Percentiles rank a stretch among this genome's conserved stretches.
phyloP scores from a whole-genome alignment of 2,329 filamentous ascomycete genomes.

The Sphaerulina populicola region DNA sequence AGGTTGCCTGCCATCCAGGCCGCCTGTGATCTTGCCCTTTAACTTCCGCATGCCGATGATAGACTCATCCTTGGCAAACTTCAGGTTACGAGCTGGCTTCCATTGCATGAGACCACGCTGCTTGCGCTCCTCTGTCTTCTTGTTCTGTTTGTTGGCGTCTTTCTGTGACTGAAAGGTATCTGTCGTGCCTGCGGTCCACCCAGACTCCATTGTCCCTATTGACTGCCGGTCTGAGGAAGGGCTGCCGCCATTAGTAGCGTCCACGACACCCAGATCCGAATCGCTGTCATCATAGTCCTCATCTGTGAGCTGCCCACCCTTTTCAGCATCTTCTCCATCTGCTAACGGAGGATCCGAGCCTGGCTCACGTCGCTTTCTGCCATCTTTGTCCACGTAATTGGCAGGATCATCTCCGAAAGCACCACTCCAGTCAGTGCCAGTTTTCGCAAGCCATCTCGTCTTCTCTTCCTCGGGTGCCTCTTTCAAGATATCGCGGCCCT shows the following conservation, averaged over 20 bases:
- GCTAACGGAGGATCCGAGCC: slow-evolving; percentile 46
- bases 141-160: slow-evolving; percentile 58
- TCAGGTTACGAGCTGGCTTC: slow-evolving; percentile 76
- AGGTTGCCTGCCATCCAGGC: slow-evolving; percentile 70
- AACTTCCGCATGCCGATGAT: slow-evolving; percentile 68
- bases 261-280: slow-evolving; percentile 50
- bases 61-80: slow-evolving; percentile 82
- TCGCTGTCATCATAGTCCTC: slow-evolving; percentile 33
- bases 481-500: slow-evolving; percentile 73
- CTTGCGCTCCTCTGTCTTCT: slow-evolving; percentile 67
- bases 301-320: slow-evolving; percentile 36
- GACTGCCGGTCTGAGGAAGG: slow-evolving; percentile 24
- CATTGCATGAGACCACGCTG: slow-evolving; percentile 92
- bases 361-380: slow-evolving; percentile 50
- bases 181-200: slow-evolving; percentile 30
- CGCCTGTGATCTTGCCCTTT: slow-evolving; percentile 63
- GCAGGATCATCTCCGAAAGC: slow-evolving; percentile 74
- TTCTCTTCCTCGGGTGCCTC: slow-evolving; percentile 64
- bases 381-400: slow-evolving; percentile 47
- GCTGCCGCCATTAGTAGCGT: slow-evolving; percentile 38
- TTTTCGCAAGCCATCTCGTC: slow-evolving; percentile 66
- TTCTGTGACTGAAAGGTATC: slow-evolving; percentile 36
- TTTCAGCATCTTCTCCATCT: slow-evolving; percentile 36
- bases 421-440: slow-evolving; percentile 77
- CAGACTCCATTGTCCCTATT: slow-evolving; percentile 27